A percentile compares a stretch with the other conserved stretches of the same genome.
These are phyloP conservation scores for Aspergillus bridgeri DNA, from an alignment of 495 filamentous ascomycete species.

Conservation along the genomic window DNA sequence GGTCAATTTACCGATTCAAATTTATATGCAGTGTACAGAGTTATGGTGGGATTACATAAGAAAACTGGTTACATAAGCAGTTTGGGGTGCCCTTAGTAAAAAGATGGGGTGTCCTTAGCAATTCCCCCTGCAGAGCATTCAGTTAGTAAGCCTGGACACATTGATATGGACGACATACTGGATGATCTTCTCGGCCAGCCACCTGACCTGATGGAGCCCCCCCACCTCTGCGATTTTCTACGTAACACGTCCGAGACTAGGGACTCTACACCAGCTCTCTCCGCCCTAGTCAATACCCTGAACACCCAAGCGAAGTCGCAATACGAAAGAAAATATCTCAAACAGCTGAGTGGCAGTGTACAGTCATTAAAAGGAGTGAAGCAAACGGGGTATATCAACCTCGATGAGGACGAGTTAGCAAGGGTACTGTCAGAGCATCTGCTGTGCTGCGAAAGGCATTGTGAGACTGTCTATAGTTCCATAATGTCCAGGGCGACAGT, in stretches of 20 bases:
- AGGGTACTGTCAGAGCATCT: not conserved
- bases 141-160: not conserved
- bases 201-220: not conserved
- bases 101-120: too few species aligned
- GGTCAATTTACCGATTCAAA: too few species aligned
- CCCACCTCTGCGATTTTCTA: not conserved
- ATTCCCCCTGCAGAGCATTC: too few species aligned
- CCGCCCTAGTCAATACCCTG: slow-evolving; percentile 5
- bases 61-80: too few species aligned
- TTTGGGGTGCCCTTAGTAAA: too few species aligned
- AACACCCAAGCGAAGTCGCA: slow-evolving; percentile 6
- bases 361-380: slow-evolving; percentile 2
- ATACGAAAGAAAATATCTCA: slow-evolving; percentile 25
- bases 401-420: not conserved
- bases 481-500: slow-evolving; percentile 14
- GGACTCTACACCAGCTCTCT: not conserved
- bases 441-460: slow-evolving; percentile 11
- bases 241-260: not conserved
- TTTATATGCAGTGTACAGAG: too few species aligned
- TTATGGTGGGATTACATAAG: too few species aligned
- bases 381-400: slow-evolving; percentile 3
- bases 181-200: not conserved
- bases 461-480: slow-evolving; percentile 4
- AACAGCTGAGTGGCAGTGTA: slow-evolving; percentile 15
- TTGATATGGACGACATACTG: slow-evolving; percentile 10